A percentile compares a stretch with the other conserved stretches of the same genome.
Conservation (phyloP, 2,329 filamentous ascomycete species). For the Teratosphaeria pseudoeucalypti region DNA sequence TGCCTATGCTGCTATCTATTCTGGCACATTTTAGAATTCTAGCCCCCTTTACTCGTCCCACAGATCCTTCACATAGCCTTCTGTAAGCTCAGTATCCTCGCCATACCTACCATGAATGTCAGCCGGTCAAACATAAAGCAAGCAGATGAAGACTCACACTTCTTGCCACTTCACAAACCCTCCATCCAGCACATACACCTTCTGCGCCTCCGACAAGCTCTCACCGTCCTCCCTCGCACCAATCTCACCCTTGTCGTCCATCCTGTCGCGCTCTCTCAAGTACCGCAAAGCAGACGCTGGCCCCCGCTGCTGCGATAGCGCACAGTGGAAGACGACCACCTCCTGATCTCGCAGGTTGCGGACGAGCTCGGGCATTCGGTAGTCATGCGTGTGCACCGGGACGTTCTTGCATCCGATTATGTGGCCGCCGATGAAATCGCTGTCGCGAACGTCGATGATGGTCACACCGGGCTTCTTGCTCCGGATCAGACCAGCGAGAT, state of each 20-base stretch:
- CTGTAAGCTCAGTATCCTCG: constrained; percentile 3
- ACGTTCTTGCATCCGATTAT: constrained; percentile 69
- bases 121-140: neutral
- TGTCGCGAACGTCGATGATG: constrained; percentile 82
- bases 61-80: constrained; percentile 3
- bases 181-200: constrained; percentile 68
- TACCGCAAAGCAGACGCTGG: constrained; percentile 77
- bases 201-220: constrained; percentile 41
- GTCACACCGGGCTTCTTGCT: constrained; percentile 41
- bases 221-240: constrained; percentile 17
- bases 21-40: too few relatives aligned
- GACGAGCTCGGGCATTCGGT: constrained; percentile 70
- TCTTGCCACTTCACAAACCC: constrained; percentile 90
- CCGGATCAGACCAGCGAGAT: constrained; percentile 54
- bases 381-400: constrained; percentile 62
- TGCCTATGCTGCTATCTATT: too few relatives aligned
- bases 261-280: constrained; percentile 55
- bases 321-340: constrained; percentile 88
- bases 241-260: constrained; percentile 26
- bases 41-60: neutral
- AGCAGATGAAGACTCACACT: constrained; percentile 34
- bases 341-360: constrained; percentile 66
- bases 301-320: constrained; percentile 80
- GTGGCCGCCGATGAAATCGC: constrained; percentile 83
- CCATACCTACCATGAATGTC: neutral